Evolutionary conservation across 2,329 filamentous ascomycete species (phyloP).

Genomic region (Verticillium tricorpus): DNA sequence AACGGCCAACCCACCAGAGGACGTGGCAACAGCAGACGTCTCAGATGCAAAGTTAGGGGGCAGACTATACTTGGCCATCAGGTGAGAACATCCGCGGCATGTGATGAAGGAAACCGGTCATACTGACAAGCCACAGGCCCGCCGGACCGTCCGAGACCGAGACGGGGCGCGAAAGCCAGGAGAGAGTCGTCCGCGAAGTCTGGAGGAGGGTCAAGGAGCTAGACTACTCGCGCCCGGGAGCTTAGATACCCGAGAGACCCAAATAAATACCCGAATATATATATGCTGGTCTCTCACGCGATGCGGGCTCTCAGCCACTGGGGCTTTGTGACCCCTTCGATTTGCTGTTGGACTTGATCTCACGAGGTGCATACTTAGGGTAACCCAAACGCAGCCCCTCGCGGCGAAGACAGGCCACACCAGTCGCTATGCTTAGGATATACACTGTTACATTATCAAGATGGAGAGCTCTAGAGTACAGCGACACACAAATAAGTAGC

Average conservation of each 20-base stretch:
- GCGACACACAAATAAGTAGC: constrained; percentile 8
- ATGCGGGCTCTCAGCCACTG: too few species aligned
- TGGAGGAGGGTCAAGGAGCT: constrained; percentile 65
- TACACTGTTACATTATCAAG: too few species aligned
- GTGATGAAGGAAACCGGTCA: not conserved
- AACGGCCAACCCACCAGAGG: constrained; percentile 64
- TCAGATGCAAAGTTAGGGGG: constrained; percentile 59
- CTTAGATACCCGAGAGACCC: constrained; percentile 19
- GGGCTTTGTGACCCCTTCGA: too few species aligned
- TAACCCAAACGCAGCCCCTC: too few species aligned
- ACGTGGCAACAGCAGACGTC: constrained; percentile 51
- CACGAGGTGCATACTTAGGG: too few species aligned
- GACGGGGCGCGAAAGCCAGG: constrained; percentile 62
- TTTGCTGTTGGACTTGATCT: too few species aligned
- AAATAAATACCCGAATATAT: not conserved
- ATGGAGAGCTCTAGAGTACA: not conserved
- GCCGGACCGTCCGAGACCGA: constrained; percentile 58
- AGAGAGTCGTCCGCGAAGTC: constrained; percentile 65
- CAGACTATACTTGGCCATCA: constrained; percentile 65
- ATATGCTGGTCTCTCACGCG: not conserved
- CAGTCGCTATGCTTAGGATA: too few species aligned
- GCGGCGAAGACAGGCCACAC: too few species aligned
- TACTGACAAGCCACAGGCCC: constrained; percentile 38
- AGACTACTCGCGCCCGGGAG: constrained; percentile 63
- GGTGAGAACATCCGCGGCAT: constrained; percentile 32